Evolutionary conservation across 2,329 filamentous ascomycete species (phyloP), one percentile per base, ranked within the genome.

Genomic region (Curvularia eragrostidis): DNA sequence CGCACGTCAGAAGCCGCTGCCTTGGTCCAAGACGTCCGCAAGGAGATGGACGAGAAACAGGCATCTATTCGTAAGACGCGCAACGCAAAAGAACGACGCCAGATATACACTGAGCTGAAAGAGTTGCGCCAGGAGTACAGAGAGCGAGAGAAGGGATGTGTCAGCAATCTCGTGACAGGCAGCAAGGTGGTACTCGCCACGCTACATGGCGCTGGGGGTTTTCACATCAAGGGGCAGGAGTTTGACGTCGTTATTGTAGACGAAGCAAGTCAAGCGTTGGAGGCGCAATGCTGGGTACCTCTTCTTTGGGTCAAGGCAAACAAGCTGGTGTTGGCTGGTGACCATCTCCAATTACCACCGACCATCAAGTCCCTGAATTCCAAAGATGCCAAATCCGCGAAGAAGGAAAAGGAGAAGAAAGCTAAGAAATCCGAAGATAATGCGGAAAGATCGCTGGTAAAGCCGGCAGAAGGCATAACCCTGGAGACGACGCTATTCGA

Each of bases 191-290:
- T 98, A 3, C 85, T 98, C 15, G 91, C 93, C 0, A 99, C 95
- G 2, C 82, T 99, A 43, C 95, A 99, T 75, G 95, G 95, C 2
- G 90, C 94, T 1, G 95, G 95, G 8, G 91, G 93, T 0, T 89
- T 87, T 67, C 92, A 97, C 77, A 80, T 97, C 30, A 88, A 87
- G 59, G 85, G 88, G 60, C 87, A 96, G 70, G 80, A 86, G 51
- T 99, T 99, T 64, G 95, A 99, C 75, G 90, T 97, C 4, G 91
- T 99, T 26, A 88, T 99, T 59, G 92, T 99, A 55, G 95, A 99
- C 71, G 95, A 99, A 79, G 95, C 93, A 4, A 96, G 91, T 74
- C 95, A 99, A 75, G 95, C 95, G 1, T 82, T 98, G 9, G 95
- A 99, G 78, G 93, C 95, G 0, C 94, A 98, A 77, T 97, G 93